Evolutionary conservation across 2,329 filamentous ascomycete genomes (phyloP).

Genomic region (Scedosporium boydii): DNA sequence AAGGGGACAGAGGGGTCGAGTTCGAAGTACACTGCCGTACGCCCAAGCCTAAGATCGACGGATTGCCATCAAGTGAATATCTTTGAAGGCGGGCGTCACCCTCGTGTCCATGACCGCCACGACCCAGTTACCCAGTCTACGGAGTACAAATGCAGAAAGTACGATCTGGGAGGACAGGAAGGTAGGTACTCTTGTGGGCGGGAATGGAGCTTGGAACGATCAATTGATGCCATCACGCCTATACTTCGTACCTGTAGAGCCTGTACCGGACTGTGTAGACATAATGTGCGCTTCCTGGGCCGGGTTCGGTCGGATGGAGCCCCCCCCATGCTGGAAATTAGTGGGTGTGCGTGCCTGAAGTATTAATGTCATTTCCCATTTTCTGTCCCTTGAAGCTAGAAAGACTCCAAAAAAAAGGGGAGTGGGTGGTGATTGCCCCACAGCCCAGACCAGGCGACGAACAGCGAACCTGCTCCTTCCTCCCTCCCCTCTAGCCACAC

Average conservation of each 20-base stretch:
- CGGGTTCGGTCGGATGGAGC: background rate
- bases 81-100: background rate
- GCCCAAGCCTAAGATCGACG: too few relatives aligned
- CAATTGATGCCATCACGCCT: too few relatives aligned
- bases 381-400: background rate
- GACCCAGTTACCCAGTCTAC: background rate
- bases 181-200: background rate
- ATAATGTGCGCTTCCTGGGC: background rate
- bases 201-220: too few relatives aligned
- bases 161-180: background rate
- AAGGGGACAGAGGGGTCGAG: background rate
- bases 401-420: slow-evolving; percentile 4
- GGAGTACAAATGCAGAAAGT: background rate
- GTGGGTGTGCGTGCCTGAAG: slow-evolving; percentile 2
- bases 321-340: background rate
- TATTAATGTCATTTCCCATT: slow-evolving; percentile 5
- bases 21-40: too few relatives aligned
- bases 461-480: slow-evolving; percentile 7
- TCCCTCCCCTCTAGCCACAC: slow-evolving; percentile 10
- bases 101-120: background rate
- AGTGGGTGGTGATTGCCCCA: background rate
- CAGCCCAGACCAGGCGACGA: background rate
- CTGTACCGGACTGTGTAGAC: too few relatives aligned
- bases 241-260: background rate
- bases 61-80: background rate